Conservation (phyloP, 2,329 filamentous ascomycete genomes). For the Colletotrichum tamarilloi region DNA sequence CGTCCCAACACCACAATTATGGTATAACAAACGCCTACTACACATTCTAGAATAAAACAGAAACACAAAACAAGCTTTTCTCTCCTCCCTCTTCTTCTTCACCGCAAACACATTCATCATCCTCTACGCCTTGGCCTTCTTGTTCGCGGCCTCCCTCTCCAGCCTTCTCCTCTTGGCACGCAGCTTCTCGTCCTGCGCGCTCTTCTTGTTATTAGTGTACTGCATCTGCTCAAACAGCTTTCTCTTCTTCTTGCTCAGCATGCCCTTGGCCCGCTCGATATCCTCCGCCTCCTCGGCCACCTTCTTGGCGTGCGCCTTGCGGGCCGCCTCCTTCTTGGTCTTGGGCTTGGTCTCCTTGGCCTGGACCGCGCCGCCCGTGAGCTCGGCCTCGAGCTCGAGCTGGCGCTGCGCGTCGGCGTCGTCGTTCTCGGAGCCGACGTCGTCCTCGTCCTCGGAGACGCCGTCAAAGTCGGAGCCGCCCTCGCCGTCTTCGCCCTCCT, state of each 20-base stretch:
- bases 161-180: slow-evolving; percentile 90
- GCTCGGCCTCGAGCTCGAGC: slow-evolving; percentile 91
- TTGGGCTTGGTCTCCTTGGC: slow-evolving; percentile 63
- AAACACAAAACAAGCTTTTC: slow-evolving; percentile 2
- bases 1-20: slow-evolving; percentile 36
- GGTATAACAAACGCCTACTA: slow-evolving; percentile 36
- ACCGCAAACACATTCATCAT: too few species aligned
- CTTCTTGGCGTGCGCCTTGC: slow-evolving; percentile 76
- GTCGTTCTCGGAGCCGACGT: slow-evolving; percentile 61
- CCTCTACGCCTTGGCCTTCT: slow-evolving; percentile 42
- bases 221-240: slow-evolving; percentile 98
- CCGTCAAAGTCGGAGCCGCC: slow-evolving; percentile 57
- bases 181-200: slow-evolving; percentile 87
- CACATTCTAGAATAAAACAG: slow-evolving; percentile 22
- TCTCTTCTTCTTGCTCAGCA: slow-evolving; percentile 97
- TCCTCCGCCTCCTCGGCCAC: slow-evolving; percentile 85
- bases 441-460: slow-evolving; percentile 58
- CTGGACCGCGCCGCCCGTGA: slow-evolving; percentile 74
- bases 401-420: slow-evolving; percentile 79
- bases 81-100: not conserved
- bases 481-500: slow-evolving; percentile 58
- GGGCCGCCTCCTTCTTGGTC: slow-evolving; percentile 76
- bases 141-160: slow-evolving; percentile 70
- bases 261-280: slow-evolving; percentile 92
- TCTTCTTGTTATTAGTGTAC: slow-evolving; percentile 93